Percentiles rank a stretch among this genome's conserved stretches.
Evolutionary conservation across 2,329 filamentous ascomycete species (phyloP).

Genomic region (Beauveria sp.): DNA sequence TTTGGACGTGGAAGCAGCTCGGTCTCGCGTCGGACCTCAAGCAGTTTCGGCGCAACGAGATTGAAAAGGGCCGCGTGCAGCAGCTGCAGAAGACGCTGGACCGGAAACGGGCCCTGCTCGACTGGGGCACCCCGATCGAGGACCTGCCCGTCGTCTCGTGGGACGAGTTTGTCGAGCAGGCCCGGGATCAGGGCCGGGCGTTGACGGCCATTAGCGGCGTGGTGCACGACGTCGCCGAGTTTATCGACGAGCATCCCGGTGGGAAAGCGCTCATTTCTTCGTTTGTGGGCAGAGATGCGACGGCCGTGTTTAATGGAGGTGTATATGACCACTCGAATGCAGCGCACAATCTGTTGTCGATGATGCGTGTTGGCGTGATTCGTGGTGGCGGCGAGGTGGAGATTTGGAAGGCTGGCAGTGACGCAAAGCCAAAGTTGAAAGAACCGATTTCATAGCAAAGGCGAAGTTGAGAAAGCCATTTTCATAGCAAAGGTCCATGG

Average conservation of each 20-base stretch:
- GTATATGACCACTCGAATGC: slow-evolving; percentile 78
- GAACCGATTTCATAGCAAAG: background rate
- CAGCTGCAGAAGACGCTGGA: slow-evolving; percentile 90
- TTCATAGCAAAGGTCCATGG: too few relatives aligned
- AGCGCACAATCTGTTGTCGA: slow-evolving; percentile 72
- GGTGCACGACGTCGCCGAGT: slow-evolving; percentile 70
- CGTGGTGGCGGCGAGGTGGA: slow-evolving; percentile 74
- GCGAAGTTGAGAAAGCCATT: too few relatives aligned
- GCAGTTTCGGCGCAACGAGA: slow-evolving; percentile 86
- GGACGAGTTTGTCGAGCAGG: slow-evolving; percentile 66
- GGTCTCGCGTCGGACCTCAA: slow-evolving; percentile 82
- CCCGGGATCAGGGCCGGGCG: slow-evolving; percentile 59
- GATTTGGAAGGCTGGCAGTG: slow-evolving; percentile 58
- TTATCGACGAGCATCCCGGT: slow-evolving; percentile 73
- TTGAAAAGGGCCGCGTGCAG: slow-evolving; percentile 84
- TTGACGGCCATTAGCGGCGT: slow-evolving; percentile 67
- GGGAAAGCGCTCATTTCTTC: slow-evolving; percentile 69
- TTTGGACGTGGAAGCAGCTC: slow-evolving; percentile 76
- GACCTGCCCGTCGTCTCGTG: slow-evolving; percentile 79
- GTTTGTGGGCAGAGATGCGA: slow-evolving; percentile 71
- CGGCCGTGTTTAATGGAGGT: slow-evolving; percentile 76
- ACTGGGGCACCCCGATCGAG: slow-evolving; percentile 82
- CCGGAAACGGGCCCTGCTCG: slow-evolving; percentile 71
- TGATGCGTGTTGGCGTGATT: slow-evolving; percentile 72
- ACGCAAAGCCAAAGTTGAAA: background rate